Conservation (phyloP, 345 rosid species). For the Arabis alpina region DNA sequence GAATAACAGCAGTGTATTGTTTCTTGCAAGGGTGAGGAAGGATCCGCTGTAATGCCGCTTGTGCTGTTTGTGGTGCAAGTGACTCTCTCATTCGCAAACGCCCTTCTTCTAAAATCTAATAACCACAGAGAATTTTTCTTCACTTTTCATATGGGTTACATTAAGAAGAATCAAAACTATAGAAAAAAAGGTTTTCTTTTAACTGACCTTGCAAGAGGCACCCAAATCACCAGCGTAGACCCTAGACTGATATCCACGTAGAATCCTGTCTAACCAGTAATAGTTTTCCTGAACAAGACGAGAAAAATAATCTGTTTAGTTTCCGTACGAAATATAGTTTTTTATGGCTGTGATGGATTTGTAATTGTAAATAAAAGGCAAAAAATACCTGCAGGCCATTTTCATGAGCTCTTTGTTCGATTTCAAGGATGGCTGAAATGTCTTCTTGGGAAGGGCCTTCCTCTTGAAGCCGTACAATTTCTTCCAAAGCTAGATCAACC, state of each 20-base stretch:
- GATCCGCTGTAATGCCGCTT: conserved; percentile 64
- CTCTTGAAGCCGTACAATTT: conserved; percentile 74
- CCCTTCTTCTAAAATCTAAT: conserved; percentile 77
- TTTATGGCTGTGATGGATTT: background rate
- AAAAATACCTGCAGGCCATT: conserved; percentile 77
- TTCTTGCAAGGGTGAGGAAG: conserved; percentile 77
- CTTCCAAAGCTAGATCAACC: conserved; percentile 92
- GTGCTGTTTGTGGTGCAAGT: conserved; percentile 58
- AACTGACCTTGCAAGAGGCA: conserved; percentile 62
- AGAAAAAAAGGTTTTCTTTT: background rate
- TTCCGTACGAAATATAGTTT: conserved; percentile 10
- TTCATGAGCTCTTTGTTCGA: conserved; percentile 95
- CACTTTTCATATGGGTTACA: conserved; percentile 1
- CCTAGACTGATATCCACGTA: conserved; percentile 82
- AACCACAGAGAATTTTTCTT: conserved; percentile 18
- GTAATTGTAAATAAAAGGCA: background rate
- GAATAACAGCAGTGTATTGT: conserved; percentile 78
- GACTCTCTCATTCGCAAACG: conserved; percentile 68
- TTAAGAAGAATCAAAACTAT: background rate
- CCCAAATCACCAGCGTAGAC: conserved; percentile 68
- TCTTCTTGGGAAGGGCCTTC: conserved; percentile 82
- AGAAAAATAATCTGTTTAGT: conserved; percentile 1
- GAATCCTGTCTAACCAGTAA: conserved; percentile 61
- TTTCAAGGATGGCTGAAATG: conserved; percentile 75
- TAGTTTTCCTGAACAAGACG: conserved; percentile 46